Conservation (phyloP, 2,329 filamentous ascomycete species). For the Stemphylium beticola region DNA sequence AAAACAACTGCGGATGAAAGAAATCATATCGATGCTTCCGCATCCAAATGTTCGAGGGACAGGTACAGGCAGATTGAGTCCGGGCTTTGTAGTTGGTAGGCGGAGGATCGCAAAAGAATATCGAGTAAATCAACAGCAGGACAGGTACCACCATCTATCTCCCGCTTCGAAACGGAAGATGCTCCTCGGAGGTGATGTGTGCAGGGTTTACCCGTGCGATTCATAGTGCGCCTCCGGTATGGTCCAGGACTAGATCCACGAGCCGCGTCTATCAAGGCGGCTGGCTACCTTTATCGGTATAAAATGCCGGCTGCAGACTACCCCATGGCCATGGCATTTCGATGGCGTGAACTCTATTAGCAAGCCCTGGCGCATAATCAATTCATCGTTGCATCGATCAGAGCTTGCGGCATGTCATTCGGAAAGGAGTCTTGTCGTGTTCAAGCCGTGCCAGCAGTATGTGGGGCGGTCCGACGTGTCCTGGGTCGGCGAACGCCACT, state of each 20-base stretch:
- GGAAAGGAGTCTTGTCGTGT: conserved; percentile 7
- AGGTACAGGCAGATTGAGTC: not conserved
- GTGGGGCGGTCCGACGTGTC: conserved; percentile 8
- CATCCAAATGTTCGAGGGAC: not conserved
- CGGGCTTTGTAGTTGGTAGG: not conserved
- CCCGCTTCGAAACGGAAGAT: not conserved
- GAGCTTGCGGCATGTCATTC: not conserved
- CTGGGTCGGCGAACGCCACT: not conserved
- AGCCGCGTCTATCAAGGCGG: conserved; percentile 1
- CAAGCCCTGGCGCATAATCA: not conserved
- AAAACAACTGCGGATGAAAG: not conserved
- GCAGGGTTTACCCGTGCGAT: not conserved
- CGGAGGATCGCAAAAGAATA: not conserved
- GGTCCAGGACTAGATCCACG: conserved; percentile 1
- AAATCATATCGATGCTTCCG: conserved; percentile 4
- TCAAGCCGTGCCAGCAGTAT: not conserved
- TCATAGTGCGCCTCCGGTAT: not conserved
- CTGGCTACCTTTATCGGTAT: not conserved
- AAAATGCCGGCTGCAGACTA: conserved; percentile 6
- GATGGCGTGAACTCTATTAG: conserved; percentile 9
- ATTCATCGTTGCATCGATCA: not conserved
- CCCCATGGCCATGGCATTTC: conserved; percentile 4
- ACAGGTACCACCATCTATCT: conserved; percentile 1
- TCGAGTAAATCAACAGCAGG: conserved; percentile 1
- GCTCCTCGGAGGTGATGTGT: conserved; percentile 3